A percentile compares a stretch with the other conserved stretches of the same genome.
Evolutionary conservation across 805 yeast genomes (phyloP).

Genomic region (Teunomyces panamensis): DNA sequence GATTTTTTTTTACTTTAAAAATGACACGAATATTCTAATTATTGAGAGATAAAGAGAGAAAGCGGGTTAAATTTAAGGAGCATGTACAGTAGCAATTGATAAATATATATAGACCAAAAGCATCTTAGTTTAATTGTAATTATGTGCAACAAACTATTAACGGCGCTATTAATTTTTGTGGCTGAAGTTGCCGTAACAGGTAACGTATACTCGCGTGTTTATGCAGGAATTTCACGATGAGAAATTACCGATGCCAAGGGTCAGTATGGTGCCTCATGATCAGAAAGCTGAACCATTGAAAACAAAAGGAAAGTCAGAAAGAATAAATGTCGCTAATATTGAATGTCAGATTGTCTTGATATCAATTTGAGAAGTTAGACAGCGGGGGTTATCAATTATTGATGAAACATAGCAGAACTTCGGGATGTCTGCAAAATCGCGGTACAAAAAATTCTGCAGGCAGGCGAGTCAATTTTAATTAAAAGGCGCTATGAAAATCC

Average conservation of each 20-base stretch:
- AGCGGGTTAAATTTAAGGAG: no score
- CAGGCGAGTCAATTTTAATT: neutral
- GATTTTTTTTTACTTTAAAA: neutral
- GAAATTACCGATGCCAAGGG: no score
- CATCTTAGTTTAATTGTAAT: neutral
- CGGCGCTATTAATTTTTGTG: neutral
- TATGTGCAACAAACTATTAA: neutral
- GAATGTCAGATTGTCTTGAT: neutral
- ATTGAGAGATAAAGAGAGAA: neutral
- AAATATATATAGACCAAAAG: no score
- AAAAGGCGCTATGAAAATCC: neutral
- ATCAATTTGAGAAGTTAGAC: neutral
- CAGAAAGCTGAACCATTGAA: neutral
- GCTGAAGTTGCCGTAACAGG: neutral
- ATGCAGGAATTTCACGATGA: neutral
- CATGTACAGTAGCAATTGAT: no score
- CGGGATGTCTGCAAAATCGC: conserved; percentile 2
- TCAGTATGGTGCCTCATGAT: no score
- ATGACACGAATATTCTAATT: neutral
- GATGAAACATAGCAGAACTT: neutral
- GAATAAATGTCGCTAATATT: no score
- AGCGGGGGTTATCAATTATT: neutral
- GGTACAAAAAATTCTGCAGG: conserved; percentile 1
- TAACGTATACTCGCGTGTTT: neutral
- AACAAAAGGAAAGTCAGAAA: neutral